A percentile compares a stretch with the other conserved stretches of the same genome.
phyloP scores from a whole-genome alignment of 1,284 basidiomycete genomes.

The Irpex lacteus region DNA sequence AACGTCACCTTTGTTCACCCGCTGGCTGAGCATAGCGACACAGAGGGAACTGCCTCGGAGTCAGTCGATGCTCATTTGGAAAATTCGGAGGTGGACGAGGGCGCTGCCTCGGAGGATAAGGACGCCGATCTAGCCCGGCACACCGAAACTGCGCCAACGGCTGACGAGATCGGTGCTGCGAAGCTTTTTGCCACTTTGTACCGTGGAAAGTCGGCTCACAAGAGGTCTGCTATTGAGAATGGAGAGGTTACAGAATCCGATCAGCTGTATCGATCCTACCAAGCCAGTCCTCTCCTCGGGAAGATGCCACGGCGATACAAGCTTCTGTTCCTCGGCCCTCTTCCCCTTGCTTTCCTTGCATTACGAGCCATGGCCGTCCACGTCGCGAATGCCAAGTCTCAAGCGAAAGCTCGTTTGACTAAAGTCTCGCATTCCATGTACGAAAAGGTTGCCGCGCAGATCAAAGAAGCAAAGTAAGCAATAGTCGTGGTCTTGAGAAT shows the following conservation, averaged over 20 bases:
- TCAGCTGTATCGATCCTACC: neutral
- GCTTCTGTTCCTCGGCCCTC: constrained; percentile 43
- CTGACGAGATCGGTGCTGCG: neutral
- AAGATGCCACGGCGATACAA: constrained; percentile 36
- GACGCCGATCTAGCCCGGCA: neutral
- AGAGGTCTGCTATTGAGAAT: neutral
- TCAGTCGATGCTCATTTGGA: neutral
- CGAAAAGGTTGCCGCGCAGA: constrained; percentile 32
- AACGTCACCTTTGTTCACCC: too few relatives aligned
- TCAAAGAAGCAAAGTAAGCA: constrained; percentile 25
- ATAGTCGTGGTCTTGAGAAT: neutral
- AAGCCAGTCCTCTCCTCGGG: constrained; percentile 8
- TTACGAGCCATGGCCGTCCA: constrained; percentile 36
- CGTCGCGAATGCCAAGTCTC: constrained; percentile 29
- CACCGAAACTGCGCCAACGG: neutral
- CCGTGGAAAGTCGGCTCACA: neutral
- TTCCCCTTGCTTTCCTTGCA: constrained; percentile 46
- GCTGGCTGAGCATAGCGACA: neutral
- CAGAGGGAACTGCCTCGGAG: neutral
- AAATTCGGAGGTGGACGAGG: neutral
- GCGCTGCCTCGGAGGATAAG: neutral
- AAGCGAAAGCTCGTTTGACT: constrained; percentile 33
- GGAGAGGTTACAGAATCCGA: neutral
- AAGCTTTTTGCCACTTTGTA: neutral
- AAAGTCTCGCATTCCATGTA: constrained; percentile 29